Evolutionary conservation across 1,139 yeast genomes (phyloP), one percentile per base, ranked within the genome.

Genomic region (Lodderomyces pseudojiufengensis): DNA sequence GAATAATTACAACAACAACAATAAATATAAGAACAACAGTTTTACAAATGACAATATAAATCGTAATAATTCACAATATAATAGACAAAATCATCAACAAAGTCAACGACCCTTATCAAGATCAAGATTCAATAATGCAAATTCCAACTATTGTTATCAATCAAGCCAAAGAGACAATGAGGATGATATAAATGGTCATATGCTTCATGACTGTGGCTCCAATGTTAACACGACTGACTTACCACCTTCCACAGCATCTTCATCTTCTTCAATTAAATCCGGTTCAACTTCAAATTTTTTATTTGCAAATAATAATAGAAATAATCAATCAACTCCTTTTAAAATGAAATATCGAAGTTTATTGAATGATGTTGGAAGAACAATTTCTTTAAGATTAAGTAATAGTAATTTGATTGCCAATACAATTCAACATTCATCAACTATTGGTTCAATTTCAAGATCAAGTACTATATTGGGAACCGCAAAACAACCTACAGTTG

Each of bases 311-410:
- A 26, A 16, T 9, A 18, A 31, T 18, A 5, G 9, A 5, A 35
- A 25, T 6, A 23, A n/a, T 12, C 24, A 28, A 28, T 28, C 39
- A 9, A 27, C 22, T 2, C 35, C 39, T 10, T 50, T 68, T 43
- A 65, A 64, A 43, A 68, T 69, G 73, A 69, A 68, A 46, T 70
- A 70, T 42, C 67, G 61, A 46, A 62, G 69, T 9, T 47, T 70
- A 32, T 51, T 70, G 11, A 57, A 65, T 33, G 76, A 70, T 47
- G 74, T 69, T 6, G 54, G 66, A 32, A 47, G 67, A 23, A 31
- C 51, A 6, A 33, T 57, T 8, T 50, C 57, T 5, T 39, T 54
- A 35, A 45, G 56, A 28, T 41, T 57, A 9, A 51, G 55, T 36
- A 52, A 44, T 29, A 45, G 49, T 11, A 43, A 41, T 31, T 26